Conservation (phyloP, 495 filamentous ascomycete genomes). For the Talaromyces borbonicus region DNA sequence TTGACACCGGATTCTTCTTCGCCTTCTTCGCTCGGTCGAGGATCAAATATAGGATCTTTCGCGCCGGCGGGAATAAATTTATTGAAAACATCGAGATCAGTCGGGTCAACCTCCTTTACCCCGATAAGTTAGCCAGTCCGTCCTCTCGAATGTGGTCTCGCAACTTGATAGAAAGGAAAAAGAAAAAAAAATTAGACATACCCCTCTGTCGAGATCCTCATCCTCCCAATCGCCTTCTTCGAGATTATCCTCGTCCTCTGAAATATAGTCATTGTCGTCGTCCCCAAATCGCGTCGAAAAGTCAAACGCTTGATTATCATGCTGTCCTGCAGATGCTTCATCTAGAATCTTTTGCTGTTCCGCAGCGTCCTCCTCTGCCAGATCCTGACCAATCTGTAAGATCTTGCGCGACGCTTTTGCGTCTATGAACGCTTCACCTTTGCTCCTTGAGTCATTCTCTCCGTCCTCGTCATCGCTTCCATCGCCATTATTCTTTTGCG, state of each 20-base stretch:
- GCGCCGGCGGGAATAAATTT: constrained; percentile 64
- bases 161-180: too few species aligned
- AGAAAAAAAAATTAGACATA: constrained; percentile 17
- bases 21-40: constrained; percentile 35
- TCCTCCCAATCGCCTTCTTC: constrained; percentile 47
- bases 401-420: constrained; percentile 81
- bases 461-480: constrained; percentile 43
- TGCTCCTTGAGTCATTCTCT: constrained; percentile 10
- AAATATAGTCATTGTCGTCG: constrained; percentile 38
- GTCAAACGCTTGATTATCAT: constrained; percentile 51
- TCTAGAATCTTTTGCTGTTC: constrained; percentile 29
- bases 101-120: constrained; percentile 69
- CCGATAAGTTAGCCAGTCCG: constrained; percentile 12
- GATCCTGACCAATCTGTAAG: constrained; percentile 71
- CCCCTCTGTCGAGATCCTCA: constrained; percentile 66
- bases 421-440: constrained; percentile 66
- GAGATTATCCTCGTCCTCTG: constrained; percentile 49
- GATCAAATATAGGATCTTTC: constrained; percentile 38
- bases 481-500: constrained; percentile 18
- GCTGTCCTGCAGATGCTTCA: constrained; percentile 12
- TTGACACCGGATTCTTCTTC: constrained; percentile 56
- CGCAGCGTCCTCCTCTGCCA: constrained; percentile 64
- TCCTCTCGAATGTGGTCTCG: too few species aligned
- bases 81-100: constrained; percentile 82
- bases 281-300: constrained; percentile 49